Evolutionary conservation across 2,329 filamentous ascomycete genomes (phyloP).

Genomic region (Fusarium falciforme): DNA sequence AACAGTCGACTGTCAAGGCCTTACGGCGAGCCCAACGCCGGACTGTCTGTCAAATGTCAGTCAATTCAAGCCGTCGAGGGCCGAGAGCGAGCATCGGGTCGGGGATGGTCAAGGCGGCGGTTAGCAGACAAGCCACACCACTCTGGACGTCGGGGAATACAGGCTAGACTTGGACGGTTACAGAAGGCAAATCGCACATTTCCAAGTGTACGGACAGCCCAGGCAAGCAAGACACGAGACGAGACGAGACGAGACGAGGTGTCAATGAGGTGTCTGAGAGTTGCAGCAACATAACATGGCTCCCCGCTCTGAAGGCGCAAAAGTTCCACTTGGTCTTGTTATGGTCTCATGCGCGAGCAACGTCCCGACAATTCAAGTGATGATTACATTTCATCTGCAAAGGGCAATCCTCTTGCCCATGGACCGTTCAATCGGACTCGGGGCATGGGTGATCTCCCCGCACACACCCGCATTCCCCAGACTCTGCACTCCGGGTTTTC

Average conservation of each 20-base stretch:
- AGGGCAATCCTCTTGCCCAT: constrained; percentile 10
- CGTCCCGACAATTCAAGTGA: constrained; percentile 8
- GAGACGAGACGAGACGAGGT: not conserved
- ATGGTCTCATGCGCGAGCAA: constrained; percentile 25
- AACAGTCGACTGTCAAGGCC: constrained; percentile 17
- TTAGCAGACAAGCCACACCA: constrained; percentile 33
- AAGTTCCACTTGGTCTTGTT: constrained; percentile 33
- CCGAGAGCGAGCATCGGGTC: constrained; percentile 1
- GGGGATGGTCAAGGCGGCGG: constrained; percentile 5
- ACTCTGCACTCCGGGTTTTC: constrained; percentile 16
- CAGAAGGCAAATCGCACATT: constrained; percentile 29
- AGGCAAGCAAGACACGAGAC: not conserved
- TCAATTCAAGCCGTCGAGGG: constrained; percentile 22
- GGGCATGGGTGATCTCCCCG: constrained; percentile 18
- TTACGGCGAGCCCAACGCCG: constrained; percentile 14
- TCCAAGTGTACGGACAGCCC: not conserved
- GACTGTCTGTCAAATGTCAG: not conserved
- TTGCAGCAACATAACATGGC: constrained; percentile 20
- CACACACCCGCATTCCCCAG: constrained; percentile 31
- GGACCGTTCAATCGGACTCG: constrained; percentile 18
- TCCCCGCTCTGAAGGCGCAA: constrained; percentile 33
- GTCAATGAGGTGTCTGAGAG: constrained; percentile 4
- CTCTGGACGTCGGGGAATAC: constrained; percentile 3
- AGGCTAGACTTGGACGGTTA: constrained; percentile 26
- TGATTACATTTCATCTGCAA: constrained; percentile 21